Conservation (phyloP, 352 stramenopile species). For the Phytopythium oedochilum region DNA sequence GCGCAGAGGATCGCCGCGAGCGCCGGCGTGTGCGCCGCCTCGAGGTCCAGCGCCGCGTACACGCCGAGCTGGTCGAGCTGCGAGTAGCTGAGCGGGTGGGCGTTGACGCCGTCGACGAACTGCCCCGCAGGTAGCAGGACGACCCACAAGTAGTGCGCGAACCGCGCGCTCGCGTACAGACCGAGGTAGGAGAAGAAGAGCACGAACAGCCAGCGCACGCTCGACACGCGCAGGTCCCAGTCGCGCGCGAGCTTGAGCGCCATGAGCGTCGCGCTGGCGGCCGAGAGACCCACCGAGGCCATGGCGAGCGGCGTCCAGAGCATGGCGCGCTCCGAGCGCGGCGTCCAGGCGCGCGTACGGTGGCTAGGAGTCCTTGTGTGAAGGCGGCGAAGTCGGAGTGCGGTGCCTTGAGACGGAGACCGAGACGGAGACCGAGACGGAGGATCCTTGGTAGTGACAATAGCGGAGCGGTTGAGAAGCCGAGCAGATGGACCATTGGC, state of each 20-base stretch:
- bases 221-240: slow-evolving; percentile 45
- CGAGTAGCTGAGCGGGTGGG: slow-evolving; percentile 18
- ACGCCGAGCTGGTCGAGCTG: slow-evolving; percentile 50
- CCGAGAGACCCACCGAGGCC: slow-evolving; percentile 27
- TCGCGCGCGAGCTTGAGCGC: slow-evolving; percentile 37
- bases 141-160: slow-evolving; percentile 39
- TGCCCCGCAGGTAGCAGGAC: slow-evolving; percentile 22
- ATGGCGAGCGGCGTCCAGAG: slow-evolving; percentile 27
- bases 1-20: slow-evolving; percentile 31
- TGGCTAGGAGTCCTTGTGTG: no score
- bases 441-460: no score
- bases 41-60: slow-evolving; percentile 30
- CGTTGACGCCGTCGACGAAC: slow-evolving; percentile 30
- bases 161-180: slow-evolving; percentile 26
- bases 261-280: slow-evolving; percentile 26
- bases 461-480: no score
- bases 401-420: no score
- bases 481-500: not conserved
- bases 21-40: slow-evolving; percentile 14
- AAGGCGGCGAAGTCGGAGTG: not conserved
- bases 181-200: slow-evolving; percentile 50
- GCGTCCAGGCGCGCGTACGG: not conserved
- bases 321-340: slow-evolving; percentile 13
- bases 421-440: not conserved
- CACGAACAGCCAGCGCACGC: slow-evolving; percentile 55